These are phyloP conservation scores for Hypsizygus marmoreus DNA, from an alignment of 768 basidiomycete genomes.

Conservation along the genomic window DNA sequence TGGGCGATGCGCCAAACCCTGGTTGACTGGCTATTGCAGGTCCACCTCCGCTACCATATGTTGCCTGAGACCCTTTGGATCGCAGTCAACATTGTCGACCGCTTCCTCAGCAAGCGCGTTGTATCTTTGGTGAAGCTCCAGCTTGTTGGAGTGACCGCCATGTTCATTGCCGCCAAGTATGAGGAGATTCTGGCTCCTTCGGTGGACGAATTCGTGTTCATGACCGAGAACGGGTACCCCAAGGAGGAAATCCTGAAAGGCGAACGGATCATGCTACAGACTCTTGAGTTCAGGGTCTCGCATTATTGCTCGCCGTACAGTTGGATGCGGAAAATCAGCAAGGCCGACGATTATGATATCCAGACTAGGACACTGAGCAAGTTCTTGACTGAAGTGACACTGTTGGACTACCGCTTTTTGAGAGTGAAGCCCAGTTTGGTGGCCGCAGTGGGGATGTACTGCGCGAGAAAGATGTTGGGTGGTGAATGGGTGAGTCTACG, in stretches of 20 bases:
- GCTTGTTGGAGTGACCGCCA: conserved; percentile 96
- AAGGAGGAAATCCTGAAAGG: conserved; percentile 98
- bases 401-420: conserved; percentile 91
- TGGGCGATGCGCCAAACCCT: conserved; percentile 97
- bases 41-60: conserved; percentile 98
- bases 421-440: conserved; percentile 91
- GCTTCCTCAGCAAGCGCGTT: conserved; percentile 86
- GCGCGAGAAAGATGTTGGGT: conserved; percentile 89
- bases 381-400: conserved; percentile 94
- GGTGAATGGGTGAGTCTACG: conserved; percentile 87
- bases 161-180: conserved; percentile 99
- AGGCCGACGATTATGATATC: conserved; percentile 97
- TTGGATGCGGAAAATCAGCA: conserved; percentile 98
- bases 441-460: conserved; percentile 98
- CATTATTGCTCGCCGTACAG: conserved; percentile 99
- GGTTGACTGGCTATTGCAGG: conserved; percentile 97
- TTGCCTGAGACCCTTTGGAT: conserved; percentile 99
- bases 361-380: conserved; percentile 97
- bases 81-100: conserved; percentile 94
- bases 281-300: conserved; percentile 92
- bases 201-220: conserved; percentile 97
- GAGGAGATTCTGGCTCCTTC: conserved; percentile 98
- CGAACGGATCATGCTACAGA: conserved; percentile 94
- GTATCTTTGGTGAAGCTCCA: conserved; percentile 90
- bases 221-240: conserved; percentile 94